Percentiles rank a stretch among this genome's conserved stretches.
Evolutionary conservation across 345 rosid species (phyloP).

Genomic region (Salix purpurea): DNA sequence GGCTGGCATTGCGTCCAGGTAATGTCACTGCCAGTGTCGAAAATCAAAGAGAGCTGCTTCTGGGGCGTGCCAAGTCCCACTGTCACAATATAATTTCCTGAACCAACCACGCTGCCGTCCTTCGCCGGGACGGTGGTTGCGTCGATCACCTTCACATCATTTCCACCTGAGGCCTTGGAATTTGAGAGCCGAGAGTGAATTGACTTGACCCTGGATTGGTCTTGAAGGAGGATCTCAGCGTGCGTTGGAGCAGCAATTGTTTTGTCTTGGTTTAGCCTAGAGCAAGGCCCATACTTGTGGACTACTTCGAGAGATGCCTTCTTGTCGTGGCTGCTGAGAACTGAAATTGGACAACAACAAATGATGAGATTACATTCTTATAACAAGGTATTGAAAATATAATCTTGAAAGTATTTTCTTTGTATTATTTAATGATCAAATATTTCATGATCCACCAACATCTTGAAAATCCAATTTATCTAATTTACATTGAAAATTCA

Average conservation of each 20-base stretch:
- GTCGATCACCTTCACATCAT: slow-evolving; percentile 22
- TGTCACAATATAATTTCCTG: slow-evolving; percentile 25
- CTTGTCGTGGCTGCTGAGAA: background rate
- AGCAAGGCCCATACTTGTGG: slow-evolving; percentile 74
- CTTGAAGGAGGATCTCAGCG: slow-evolving; percentile 46
- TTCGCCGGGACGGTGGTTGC: slow-evolving; percentile 48
- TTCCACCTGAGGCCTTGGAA: background rate
- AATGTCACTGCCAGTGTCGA: slow-evolving; percentile 31
- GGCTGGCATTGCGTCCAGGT: slow-evolving; percentile 35
- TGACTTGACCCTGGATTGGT: slow-evolving; percentile 55
- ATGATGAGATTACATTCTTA: no score
- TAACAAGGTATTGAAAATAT: no score
- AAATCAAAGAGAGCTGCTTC: slow-evolving; percentile 15
- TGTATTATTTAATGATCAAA: no score
- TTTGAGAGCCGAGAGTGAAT: slow-evolving; percentile 47
- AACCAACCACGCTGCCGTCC: slow-evolving; percentile 43
- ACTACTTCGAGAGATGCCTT: slow-evolving; percentile 51
- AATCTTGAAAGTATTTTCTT: no score
- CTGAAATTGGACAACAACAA: background rate
- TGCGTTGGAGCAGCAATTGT: slow-evolving; percentile 28
- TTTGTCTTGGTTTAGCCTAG: slow-evolving; percentile 10
- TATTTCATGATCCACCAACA: no score
- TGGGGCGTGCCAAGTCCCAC: slow-evolving; percentile 28
- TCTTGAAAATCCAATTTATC: no score
- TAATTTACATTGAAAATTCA: no score